phyloP scores from a whole-genome alignment of 768 basidiomycete genomes.

The Fistulinella prunicolor region DNA sequence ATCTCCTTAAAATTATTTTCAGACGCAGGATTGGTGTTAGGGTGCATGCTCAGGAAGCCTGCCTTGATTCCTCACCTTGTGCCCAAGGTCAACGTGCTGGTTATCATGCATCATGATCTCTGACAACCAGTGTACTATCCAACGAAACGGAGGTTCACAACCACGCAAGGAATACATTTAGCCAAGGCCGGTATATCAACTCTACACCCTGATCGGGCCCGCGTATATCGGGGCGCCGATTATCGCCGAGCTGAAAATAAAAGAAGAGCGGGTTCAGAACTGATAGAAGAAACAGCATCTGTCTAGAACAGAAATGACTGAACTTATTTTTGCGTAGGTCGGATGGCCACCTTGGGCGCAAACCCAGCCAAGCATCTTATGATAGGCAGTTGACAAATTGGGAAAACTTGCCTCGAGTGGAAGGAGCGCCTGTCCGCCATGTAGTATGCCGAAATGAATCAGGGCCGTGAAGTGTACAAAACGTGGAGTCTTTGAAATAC shows the following conservation, averaged over 20 bases:
- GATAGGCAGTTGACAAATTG: constrained; percentile 11
- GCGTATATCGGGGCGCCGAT: constrained; percentile 4
- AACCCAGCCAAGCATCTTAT: neutral
- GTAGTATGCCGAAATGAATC: constrained; percentile 30
- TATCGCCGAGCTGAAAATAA: constrained; percentile 1
- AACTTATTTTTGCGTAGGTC: neutral
- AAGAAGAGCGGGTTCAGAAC: constrained; percentile 2
- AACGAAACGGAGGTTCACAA: neutral
- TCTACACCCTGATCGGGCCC: constrained; percentile 2
- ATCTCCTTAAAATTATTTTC: no score
- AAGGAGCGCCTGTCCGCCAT: constrained; percentile 14
- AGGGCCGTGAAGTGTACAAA: constrained; percentile 18
- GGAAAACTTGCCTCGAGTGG: constrained; percentile 18
- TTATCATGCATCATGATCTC: no score
- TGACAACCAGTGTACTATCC: no score
- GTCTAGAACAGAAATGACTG: neutral
- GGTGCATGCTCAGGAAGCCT: neutral
- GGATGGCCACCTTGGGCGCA: constrained; percentile 5
- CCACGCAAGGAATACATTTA: neutral
- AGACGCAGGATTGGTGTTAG: neutral
- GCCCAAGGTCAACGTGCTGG: no score
- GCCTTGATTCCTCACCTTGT: neutral
- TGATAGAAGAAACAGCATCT: neutral
- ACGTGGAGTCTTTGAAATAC: constrained; percentile 4
- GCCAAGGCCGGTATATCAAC: neutral